Base-by-base conservation (phyloP, 129 eudicot species). In the Artemisia annua region DNA sequence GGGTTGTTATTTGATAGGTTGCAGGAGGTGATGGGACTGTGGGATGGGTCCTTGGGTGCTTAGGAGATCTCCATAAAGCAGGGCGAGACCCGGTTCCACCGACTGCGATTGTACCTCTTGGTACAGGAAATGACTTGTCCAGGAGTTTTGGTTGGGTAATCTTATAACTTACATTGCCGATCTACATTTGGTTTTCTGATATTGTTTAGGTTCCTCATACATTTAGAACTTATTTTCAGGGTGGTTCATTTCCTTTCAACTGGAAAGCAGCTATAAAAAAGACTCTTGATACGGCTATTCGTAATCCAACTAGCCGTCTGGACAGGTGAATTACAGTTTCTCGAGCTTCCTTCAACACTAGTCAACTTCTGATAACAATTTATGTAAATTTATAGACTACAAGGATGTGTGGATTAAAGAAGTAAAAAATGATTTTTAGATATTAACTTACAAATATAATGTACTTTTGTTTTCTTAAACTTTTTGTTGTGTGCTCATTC, bases 21-120 rank as follows among this genome's bases (percentile, higher is more conserved):
- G 99, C 99, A 48, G 99, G 99, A 53, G 99, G 99, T 70, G 99
- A 95, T 80, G 99, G 99, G 48, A 90, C 99, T 1, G 99, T 95
- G 5, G 99, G 99, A 32, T 95, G 99, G 99, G 94, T 91, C 20
- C 93, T 95, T 5, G 97, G 97, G 15, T 91, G 97, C 71, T 80
- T 95, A 11, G 97, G 96, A 11, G 97, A 95, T 81, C 99, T 95
- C 64, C 70, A 85, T 78, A 87, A 82, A 82, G 83, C 82, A 80
- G 88, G 83, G 6, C 78, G 96, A 70, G 76, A 79, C 35, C 99
- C 99, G 19, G 83, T 95, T 75, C 97, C 99, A 54, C 96, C 99
- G 30, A 87, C 92, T 20, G 94, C 85, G 70, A 71, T 95, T 51
- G 87, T 95, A 53, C 99, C 99, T 51, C 97, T 95, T 77, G 99